Base-by-base conservation (phyloP, 2,329 filamentous ascomycete genomes). In the Chalaropsis ovoidea region DNA sequence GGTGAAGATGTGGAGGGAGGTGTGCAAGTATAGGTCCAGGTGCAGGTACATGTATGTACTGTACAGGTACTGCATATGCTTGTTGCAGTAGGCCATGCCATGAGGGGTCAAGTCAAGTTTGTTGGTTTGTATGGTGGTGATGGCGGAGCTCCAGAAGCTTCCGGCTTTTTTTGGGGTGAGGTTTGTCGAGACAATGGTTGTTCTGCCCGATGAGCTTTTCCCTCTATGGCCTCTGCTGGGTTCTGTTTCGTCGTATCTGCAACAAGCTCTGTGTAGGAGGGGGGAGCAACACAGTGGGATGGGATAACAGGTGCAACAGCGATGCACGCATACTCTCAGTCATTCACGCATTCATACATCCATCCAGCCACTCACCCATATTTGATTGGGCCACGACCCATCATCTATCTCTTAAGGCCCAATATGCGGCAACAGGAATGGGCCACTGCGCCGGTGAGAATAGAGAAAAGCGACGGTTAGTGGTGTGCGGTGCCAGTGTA, bases 281-380 rank as follows among this genome's bases (percentile, higher is more conserved):
- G n/a, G n/a, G 42, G 17, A 13, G 17, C 27, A 17, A 31, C 17
- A 27, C 17, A 27, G 22, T n/a, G 11, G 24, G 13, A 56, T n/a
- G 11, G 24, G 13, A 56, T 8, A 31, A 56, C 11, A 56, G 31
- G 52, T 31, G 52, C 6, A 45, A n/a, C n/a, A 13, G 15, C 43
- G 43, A 52, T 52, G 47, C 47, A 52, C 7, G n/a, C 52, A 31
- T 10, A 35, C 27, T 17, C 52, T 31, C 52, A 15, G 17, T 2
- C 13, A 35, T 19, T 56, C 52, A 35, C 17, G 13, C 27, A 35
- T 31, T 19, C 52, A 56, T 4, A 31, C 27, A 62, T 17, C 27
- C 13, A 49, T 49, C 24, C n/a, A 64, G 24, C 31, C 39, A 64
- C 63, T 64, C 49, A 64, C 63, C 63, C 63, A 64, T 64, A 49